These are phyloP conservation scores for Alternaria arborescens DNA, from an alignment of 2,329 filamentous ascomycete genomes.

Conservation along the genomic window DNA sequence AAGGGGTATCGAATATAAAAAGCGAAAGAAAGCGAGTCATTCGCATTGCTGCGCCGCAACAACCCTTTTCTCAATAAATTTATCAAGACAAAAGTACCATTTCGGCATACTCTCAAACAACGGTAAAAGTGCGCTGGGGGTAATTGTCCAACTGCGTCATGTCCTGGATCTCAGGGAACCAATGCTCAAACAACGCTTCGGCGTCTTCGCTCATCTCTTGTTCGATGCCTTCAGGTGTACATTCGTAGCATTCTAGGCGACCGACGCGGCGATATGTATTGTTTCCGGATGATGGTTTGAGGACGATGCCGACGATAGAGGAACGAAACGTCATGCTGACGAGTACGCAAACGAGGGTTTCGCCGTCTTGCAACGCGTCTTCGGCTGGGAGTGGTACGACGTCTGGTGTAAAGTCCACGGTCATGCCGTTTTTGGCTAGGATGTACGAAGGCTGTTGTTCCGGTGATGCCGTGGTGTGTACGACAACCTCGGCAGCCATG, in stretches of 20 bases:
- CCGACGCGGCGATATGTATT: conserved; percentile 45
- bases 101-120: conserved; percentile 27
- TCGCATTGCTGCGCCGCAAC: neutral
- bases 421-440: conserved; percentile 39
- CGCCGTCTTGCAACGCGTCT: conserved; percentile 38
- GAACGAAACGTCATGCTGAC: conserved; percentile 50
- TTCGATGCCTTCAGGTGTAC: conserved; percentile 35
- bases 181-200: conserved; percentile 45
- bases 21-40: neutral
- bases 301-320: conserved; percentile 45
- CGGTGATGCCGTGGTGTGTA: conserved; percentile 21
- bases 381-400: conserved; percentile 37
- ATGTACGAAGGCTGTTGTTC: conserved; percentile 29
- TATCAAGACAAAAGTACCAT: neutral
- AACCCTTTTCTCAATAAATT: neutral
- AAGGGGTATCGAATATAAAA: conserved; percentile 6
- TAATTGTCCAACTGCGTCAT: conserved; percentile 48
- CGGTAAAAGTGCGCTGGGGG: conserved; percentile 40
- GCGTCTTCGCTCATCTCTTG: conserved; percentile 47
- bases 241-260: conserved; percentile 50
- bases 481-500: conserved; percentile 45
- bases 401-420: conserved; percentile 47
- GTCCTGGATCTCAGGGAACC: conserved; percentile 49
- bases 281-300: conserved; percentile 31
- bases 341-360: conserved; percentile 44